These are phyloP conservation scores for Mucor indicus DNA, from an alignment of 371 early-diverging fungal species.

Conservation along the genomic window DNA sequence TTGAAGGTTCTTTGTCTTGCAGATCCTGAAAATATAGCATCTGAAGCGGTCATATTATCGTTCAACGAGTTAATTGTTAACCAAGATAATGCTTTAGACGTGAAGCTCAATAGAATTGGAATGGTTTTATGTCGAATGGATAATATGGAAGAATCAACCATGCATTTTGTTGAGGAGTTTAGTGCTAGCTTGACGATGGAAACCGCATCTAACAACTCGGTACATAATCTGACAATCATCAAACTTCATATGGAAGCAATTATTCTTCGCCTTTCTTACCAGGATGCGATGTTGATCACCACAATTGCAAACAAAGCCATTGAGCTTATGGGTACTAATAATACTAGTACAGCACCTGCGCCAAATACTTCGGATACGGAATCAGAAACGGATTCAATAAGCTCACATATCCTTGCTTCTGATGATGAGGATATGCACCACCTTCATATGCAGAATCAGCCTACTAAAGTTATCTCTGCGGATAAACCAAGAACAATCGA, in stretches of 20 bases:
- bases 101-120: constrained; percentile 75
- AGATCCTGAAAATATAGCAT: constrained; percentile 60
- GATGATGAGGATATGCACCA: not conserved
- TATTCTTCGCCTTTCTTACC: constrained; percentile 72
- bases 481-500: constrained; percentile 20
- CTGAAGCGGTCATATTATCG: constrained; percentile 87
- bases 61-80: constrained; percentile 71
- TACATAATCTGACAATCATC: constrained; percentile 56
- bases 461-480: not conserved
- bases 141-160: constrained; percentile 62
- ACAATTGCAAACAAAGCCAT: constrained; percentile 76
- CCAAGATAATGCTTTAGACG: constrained; percentile 61
- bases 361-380: constrained; percentile 3
- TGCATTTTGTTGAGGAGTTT: constrained; percentile 85
- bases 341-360: constrained; percentile 5
- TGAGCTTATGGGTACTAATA: constrained; percentile 46
- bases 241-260: constrained; percentile 62
- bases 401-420: not conserved
- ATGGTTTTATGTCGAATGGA: constrained; percentile 91
- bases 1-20: constrained; percentile 85
- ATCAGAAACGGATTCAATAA: not conserved
- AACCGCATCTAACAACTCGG: constrained; percentile 41
- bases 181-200: constrained; percentile 70
- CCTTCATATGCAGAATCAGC: not conserved
- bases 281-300: constrained; percentile 80